A percentile compares a stretch with the other conserved stretches of the same genome.
Conservation (phyloP, 768 basidiomycete genomes). For the Paxillus involutus region DNA sequence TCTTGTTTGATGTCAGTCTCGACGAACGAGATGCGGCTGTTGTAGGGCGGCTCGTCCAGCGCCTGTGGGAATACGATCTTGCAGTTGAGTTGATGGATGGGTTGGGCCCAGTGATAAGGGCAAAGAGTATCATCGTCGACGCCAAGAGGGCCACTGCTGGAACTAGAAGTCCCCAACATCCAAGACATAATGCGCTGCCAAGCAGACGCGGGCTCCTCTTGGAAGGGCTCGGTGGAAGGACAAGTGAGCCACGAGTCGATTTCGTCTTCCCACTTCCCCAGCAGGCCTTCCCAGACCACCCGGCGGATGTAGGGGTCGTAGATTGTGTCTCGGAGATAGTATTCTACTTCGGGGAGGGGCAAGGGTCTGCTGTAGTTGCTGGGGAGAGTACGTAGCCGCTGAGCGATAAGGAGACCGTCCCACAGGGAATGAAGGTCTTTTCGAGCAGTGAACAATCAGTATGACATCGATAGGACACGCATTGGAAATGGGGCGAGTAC, state of each 20-base stretch:
- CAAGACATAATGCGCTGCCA: constrained; percentile 27
- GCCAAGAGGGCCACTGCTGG: constrained; percentile 27
- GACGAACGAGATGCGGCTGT: constrained; percentile 15
- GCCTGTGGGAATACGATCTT: constrained; percentile 76
- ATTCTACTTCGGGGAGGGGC: constrained; percentile 65
- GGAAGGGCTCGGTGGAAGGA: constrained; percentile 34
- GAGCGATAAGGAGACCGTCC: constrained; percentile 82
- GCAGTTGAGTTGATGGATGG: constrained; percentile 79
- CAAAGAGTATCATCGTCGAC: constrained; percentile 63
- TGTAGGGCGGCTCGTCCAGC: constrained; percentile 53
- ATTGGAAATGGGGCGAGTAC: constrained; percentile 24
- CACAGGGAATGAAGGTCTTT: constrained; percentile 84
- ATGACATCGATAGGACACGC: background rate
- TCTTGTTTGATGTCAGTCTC: constrained; percentile 8
- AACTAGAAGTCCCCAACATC: constrained; percentile 10
- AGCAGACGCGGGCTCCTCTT: constrained; percentile 8
- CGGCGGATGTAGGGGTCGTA: constrained; percentile 88
- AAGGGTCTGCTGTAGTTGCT: constrained; percentile 77
- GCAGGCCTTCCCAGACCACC: constrained; percentile 82
- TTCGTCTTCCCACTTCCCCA: constrained; percentile 64
- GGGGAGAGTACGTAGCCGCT: constrained; percentile 71
- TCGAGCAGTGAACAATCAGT: background rate
- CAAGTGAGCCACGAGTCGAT: constrained; percentile 68
- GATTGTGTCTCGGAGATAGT: constrained; percentile 69
- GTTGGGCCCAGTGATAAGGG: constrained; percentile 76